Conservation (phyloP, 495 filamentous ascomycete genomes). For the Xanthoparmelia taractica region DNA sequence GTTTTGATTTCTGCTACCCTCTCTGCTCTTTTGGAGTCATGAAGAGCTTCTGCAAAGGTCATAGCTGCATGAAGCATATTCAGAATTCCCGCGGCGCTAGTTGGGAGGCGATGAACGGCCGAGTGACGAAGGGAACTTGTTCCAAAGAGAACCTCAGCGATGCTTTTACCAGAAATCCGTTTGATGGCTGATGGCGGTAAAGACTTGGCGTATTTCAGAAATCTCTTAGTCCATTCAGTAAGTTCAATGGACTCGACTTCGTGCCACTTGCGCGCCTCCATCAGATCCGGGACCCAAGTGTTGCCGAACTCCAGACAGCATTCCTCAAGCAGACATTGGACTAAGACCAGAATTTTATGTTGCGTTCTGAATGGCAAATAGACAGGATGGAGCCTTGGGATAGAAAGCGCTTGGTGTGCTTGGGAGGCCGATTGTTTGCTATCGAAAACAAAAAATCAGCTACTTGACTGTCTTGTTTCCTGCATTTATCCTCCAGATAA, state of each 20-base stretch:
- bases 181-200: neutral
- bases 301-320: neutral
- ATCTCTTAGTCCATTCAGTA: neutral
- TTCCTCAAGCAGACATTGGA: neutral
- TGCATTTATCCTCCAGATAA: no score
- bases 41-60: neutral
- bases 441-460: no score
- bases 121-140: neutral
- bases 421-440: no score
- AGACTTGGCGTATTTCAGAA: neutral
- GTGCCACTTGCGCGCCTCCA: neutral
- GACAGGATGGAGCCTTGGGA: no score
- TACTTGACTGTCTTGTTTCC: no score
- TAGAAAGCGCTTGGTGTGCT: no score
- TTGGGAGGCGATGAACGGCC: constrained; percentile 2
- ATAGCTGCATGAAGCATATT: neutral
- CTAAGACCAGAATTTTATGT: neutral
- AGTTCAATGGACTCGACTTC: neutral
- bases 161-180: neutral
- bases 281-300: neutral
- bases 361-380: neutral
- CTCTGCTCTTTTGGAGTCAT: neutral
- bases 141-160: no score
- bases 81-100: neutral
- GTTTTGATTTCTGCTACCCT: neutral